These are phyloP conservation scores for Glutinoglossum americanum DNA, from an alignment of 495 filamentous ascomycete species.

Conservation along the genomic window DNA sequence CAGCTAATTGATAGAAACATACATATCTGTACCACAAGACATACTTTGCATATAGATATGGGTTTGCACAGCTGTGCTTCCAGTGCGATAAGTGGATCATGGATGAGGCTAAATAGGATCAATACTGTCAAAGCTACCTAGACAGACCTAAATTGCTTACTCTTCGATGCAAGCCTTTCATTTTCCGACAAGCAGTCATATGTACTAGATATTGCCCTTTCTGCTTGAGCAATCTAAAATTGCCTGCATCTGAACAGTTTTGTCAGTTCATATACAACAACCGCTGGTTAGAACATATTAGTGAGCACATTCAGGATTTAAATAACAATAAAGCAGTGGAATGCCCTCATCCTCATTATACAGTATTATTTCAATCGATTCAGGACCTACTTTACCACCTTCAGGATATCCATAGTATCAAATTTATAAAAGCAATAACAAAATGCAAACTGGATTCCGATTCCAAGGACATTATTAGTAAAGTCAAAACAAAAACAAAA, in stretches of 20 bases:
- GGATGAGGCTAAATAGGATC: constrained; percentile 4
- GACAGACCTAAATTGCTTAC: constrained; percentile 6
- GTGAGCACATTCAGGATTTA: background rate
- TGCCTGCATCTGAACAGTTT: background rate
- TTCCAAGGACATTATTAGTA: too few species aligned
- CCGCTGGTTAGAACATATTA: constrained; percentile 1
- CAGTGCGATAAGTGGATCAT: constrained; percentile 12
- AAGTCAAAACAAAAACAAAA: background rate
- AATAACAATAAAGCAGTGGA: background rate
- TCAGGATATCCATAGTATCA: constrained; percentile 3
- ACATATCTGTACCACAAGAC: background rate
- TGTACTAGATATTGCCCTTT: constrained; percentile 2
- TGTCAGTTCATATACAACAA: background rate
- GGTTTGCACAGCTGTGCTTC: constrained; percentile 11
- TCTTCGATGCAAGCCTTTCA: constrained; percentile 8
- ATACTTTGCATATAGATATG: constrained; percentile 4
- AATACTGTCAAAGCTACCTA: constrained; percentile 9
- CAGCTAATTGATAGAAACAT: constrained; percentile 1
- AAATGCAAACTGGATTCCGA: background rate
- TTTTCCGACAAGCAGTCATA: constrained; percentile 6
- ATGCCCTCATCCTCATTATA: constrained; percentile 1
- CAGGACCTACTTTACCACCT: constrained; percentile 4
- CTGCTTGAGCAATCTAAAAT: background rate
- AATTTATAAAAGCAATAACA: background rate
- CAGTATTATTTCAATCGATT: background rate